These are phyloP conservation scores for Fragaria nilgerrensis DNA, from an alignment of 306 rosid species.

Conservation along the genomic window DNA sequence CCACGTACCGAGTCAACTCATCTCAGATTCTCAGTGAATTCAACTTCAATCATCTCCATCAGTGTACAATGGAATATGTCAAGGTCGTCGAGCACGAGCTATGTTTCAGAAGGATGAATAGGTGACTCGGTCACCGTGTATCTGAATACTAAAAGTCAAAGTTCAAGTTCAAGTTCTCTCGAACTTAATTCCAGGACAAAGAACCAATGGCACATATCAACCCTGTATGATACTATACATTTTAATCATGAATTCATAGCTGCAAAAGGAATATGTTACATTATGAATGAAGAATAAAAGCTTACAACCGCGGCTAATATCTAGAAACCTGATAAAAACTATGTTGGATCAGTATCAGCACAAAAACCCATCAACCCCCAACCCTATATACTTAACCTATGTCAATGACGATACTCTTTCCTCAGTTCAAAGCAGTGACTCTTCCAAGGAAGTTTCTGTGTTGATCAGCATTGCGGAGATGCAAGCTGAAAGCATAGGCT, in stretches of 20 bases:
- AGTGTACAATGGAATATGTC: neutral
- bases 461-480: neutral
- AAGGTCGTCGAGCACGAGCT: neutral
- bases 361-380: neutral
- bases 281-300: neutral
- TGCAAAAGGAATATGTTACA: neutral
- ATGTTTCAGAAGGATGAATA: neutral
- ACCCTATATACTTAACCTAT: neutral
- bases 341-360: neutral
- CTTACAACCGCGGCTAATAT: neutral
- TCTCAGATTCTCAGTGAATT: neutral
- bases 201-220: neutral
- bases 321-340: slow-evolving; percentile 8
- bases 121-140: neutral
- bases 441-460: neutral
- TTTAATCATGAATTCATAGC: neutral
- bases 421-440: slow-evolving; percentile 1
- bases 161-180: neutral
- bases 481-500: neutral
- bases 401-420: neutral
- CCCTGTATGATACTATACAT: neutral
- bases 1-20: neutral
- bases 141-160: neutral
- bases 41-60: neutral
- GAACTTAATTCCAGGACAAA: neutral